A percentile compares a stretch with the other conserved stretches of the same genome.
phyloP scores from a whole-genome alignment of 305 asterid species.

The Salvia sclarea region DNA sequence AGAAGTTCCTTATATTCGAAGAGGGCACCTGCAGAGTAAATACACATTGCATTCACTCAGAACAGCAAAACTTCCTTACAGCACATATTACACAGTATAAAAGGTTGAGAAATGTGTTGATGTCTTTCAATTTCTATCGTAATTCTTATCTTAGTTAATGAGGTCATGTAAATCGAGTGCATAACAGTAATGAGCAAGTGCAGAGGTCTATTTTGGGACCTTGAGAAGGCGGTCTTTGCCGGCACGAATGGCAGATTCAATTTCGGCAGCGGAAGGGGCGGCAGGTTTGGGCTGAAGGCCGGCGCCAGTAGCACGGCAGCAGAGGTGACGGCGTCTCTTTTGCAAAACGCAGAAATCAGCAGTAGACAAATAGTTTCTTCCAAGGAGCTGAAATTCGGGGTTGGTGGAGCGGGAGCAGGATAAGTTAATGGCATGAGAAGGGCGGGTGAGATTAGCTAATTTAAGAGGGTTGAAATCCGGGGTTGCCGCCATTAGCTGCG shows the following conservation, averaged over 20 bases:
- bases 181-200: neutral
- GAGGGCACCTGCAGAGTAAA: slow-evolving; percentile 65
- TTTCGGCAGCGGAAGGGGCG: slow-evolving; percentile 40
- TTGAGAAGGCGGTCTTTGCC: slow-evolving; percentile 72
- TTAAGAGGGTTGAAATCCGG: slow-evolving; percentile 41
- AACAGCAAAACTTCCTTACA: slow-evolving; percentile 17
- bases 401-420: slow-evolving; percentile 26
- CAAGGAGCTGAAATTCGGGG: slow-evolving; percentile 21
- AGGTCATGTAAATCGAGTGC: neutral
- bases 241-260: slow-evolving; percentile 44
- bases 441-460: slow-evolving; percentile 26
- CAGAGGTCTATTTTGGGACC: slow-evolving; percentile 37
- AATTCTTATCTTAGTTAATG: neutral
- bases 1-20: slow-evolving; percentile 79
- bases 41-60: slow-evolving; percentile 26
- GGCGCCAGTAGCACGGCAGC: slow-evolving; percentile 52
- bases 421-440: slow-evolving; percentile 21
- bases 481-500: slow-evolving; percentile 43
- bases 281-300: slow-evolving; percentile 42
- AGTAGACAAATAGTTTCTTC: slow-evolving; percentile 21
- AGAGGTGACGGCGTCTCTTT: slow-evolving; percentile 35
- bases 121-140: neutral
- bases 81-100: slow-evolving; percentile 2
- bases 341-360: slow-evolving; percentile 22
- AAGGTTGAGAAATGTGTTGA: neutral